Evolutionary conservation across 2,329 filamentous ascomycete genomes (phyloP), one percentile per base, ranked within the genome.

Genomic region (Bipolaris gigantea): DNA sequence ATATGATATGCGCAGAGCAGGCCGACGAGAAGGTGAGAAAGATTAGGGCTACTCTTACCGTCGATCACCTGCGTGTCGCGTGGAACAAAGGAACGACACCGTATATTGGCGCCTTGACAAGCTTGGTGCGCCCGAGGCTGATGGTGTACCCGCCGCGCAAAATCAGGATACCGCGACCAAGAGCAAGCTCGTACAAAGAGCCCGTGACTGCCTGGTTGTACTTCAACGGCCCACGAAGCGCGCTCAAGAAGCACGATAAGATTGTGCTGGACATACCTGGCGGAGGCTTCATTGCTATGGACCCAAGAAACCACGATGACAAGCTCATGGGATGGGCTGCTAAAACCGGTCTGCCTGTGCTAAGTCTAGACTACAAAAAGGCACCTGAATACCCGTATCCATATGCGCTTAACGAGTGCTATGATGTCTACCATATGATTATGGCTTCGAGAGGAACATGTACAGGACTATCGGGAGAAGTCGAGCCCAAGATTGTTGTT

Each of bases 21-120:
- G 94, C 94, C 10, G 94, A 97, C 71, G 94, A 97, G 75, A 97
- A 97, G 77, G 93, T 97, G 13, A 84, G 93, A 58, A 94, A 94
- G 73, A 89, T 99, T 8, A 82, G 94, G 56, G 90, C 87, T 13
- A 89, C 88, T 58, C 77, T 97, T 67, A 97, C 92, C 0, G 86
- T 97, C 5, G 92, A 97, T 34, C 94, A 97, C 73, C 74, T 99
- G 65, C 84, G 94, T 5, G 87, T 97, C 7, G 90, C 90, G 50
- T 99, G 94, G 94, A 95, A 97, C 69, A 99, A 99, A 73, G 86
- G 89, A 11, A 95, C 85, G 0, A 92, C 91, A 8, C 92, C 94
- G 0, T 96, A 96, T 69, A 78, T 99, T 15, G 80, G 82, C 47
- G 86, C 89, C 55, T 73, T 94, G 48, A 88, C 89, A 47, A 83